Conservation (phyloP, 2,329 filamentous ascomycete genomes). For the Calonectria fujianensis region DNA sequence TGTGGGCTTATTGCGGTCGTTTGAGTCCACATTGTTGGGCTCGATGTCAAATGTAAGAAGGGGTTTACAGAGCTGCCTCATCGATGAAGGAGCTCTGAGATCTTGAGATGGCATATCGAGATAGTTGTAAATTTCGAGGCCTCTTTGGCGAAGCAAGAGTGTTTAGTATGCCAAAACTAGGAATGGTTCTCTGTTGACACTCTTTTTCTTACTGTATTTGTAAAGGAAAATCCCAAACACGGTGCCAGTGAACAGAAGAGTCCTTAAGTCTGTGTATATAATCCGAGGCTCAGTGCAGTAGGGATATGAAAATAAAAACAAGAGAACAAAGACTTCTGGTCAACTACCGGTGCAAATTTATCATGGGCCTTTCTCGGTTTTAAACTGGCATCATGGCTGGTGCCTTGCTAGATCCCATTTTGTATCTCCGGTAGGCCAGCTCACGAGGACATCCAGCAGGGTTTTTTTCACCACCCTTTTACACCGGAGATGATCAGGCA, state of each 20-base stretch:
- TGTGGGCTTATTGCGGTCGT: neutral
- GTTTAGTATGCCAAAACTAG: neutral
- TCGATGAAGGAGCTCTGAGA: neutral
- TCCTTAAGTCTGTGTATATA: neutral
- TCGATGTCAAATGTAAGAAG: neutral
- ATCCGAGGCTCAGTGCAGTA: neutral
- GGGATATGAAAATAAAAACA: neutral
- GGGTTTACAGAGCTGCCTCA: neutral
- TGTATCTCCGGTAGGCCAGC: neutral
- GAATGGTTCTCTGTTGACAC: neutral
- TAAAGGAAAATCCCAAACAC: neutral
- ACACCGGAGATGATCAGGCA: neutral
- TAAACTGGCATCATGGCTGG: neutral
- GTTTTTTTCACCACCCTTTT: neutral
- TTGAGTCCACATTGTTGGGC: neutral
- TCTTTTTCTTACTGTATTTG: neutral
- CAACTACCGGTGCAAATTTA: neutral
- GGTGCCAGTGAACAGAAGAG: neutral
- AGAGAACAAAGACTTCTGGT: neutral
- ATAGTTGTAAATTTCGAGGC: neutral
- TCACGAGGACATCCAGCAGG: neutral
- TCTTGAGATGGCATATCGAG: neutral
- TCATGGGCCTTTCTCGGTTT: neutral
- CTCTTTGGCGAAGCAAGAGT: neutral
- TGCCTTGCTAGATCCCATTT: neutral